Evolutionary conservation across 2,329 filamentous ascomycete species (phyloP), one percentile per base, ranked within the genome.

Genomic region (Cercospora nicotianae): DNA sequence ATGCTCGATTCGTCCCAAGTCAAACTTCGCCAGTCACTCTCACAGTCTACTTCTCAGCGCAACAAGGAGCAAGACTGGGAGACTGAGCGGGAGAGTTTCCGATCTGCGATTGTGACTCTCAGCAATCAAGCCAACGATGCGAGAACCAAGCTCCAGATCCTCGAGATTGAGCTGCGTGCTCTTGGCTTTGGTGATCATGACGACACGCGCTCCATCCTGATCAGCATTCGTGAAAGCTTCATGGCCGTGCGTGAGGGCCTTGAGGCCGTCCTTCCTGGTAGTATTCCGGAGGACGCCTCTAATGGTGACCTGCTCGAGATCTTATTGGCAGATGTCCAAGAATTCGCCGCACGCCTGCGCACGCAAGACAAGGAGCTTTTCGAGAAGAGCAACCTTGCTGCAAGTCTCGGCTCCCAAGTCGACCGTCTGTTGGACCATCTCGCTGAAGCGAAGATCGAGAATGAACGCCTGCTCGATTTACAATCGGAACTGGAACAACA

Each of bases 101-200:
- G 83, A 58, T 76, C 80, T 62, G 80, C 81, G 63, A 79, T 84
- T 61, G 70, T 79, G 36, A 74, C 76, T 8, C 74, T 83, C 58
- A 77, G 73, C 58, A 73, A 74, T 12, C 75, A 81, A 64, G 76
- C 80, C 5, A 79, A 79, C 42, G 77, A 81, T 18, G 78, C 80
- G 5, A 78, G 79, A 68, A 77, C 80, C 4, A 75, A 78, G 5
- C 75, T 84, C 3, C 76, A 81, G 31, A 76, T 83, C 45, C 72
- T 83, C 13, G 75, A 78, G 9, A 79, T 84, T 23, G 81, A 83
- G 68, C 74, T 84, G 3, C 76, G 81, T 64, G 80, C 79, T 31
- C 77, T 84, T 18, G 78, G 81, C 28, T 80, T 83, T 67, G 75
- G 72, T 31, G 72, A 79, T 5, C 73, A 75, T 13, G 71, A 75